Conservation (phyloP, 2,329 filamentous ascomycete genomes). For the Monilinia laxa region DNA sequence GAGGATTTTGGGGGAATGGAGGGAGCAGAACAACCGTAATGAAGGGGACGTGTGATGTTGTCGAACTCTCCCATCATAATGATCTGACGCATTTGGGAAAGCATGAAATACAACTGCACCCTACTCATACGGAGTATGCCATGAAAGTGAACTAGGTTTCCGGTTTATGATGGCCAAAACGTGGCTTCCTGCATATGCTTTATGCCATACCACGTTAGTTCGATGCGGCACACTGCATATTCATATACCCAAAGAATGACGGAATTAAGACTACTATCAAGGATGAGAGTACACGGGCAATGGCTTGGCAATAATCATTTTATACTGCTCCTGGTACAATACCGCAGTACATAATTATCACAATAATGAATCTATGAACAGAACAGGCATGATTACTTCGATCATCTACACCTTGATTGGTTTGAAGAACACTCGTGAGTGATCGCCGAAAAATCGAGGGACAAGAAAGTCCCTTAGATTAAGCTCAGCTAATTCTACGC, state of each 20-base stretch:
- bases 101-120: not conserved
- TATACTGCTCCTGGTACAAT: not conserved
- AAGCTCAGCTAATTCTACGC: constrained; percentile 34
- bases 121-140: not conserved
- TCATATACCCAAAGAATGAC: not conserved
- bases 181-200: no score
- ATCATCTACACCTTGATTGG: constrained; percentile 8
- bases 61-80: not conserved
- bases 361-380: not conserved
- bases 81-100: not conserved
- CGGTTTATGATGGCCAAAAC: not conserved
- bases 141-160: not conserved
- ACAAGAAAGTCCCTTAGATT: constrained; percentile 38
- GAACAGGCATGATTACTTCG: not conserved
- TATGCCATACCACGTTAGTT: not conserved
- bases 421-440: constrained; percentile 33
- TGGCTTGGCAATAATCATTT: no score
- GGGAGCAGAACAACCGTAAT: not conserved
- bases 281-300: not conserved
- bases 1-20: constrained; percentile 21
- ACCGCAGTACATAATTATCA: not conserved
- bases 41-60: not conserved
- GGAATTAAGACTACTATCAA: not conserved
- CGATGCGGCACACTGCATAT: not conserved
- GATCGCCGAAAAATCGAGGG: constrained; percentile 30